Conservation (phyloP, 2,329 filamentous ascomycete genomes). For the Paecilomyces sp. region DNA sequence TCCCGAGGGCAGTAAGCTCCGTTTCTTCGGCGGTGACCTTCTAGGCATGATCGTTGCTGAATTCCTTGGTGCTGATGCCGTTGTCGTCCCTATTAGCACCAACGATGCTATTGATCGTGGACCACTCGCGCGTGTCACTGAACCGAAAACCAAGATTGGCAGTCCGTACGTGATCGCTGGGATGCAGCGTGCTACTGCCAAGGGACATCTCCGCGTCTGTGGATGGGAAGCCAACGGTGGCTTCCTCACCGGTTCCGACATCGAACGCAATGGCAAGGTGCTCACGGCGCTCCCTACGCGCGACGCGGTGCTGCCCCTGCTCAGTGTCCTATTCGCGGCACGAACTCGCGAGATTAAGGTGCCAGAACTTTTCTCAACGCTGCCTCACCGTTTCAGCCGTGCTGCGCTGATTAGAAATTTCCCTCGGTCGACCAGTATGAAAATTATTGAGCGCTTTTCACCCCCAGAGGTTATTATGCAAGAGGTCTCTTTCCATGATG, state of each 20-base stretch:
- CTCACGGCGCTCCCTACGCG: slow-evolving; percentile 24
- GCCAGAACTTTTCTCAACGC: slow-evolving; percentile 19
- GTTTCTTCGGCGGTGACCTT: slow-evolving; percentile 26
- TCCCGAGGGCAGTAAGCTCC: slow-evolving; percentile 17
- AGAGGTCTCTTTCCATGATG: slow-evolving; percentile 10
- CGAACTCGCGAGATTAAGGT: slow-evolving; percentile 15
- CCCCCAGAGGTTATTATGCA: slow-evolving; percentile 14
- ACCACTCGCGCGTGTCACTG: slow-evolving; percentile 14
- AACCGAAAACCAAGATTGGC: slow-evolving; percentile 27
- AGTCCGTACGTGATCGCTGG: slow-evolving; percentile 27
- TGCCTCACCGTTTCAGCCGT: slow-evolving; percentile 22
- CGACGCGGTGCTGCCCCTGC: slow-evolving; percentile 23
- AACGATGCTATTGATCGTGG: slow-evolving; percentile 28
- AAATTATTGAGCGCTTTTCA: slow-evolving; percentile 22
- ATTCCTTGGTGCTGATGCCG: slow-evolving; percentile 21
- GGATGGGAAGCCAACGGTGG: slow-evolving; percentile 29
- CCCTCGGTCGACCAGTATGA: slow-evolving; percentile 21
- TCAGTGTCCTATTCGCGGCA: slow-evolving; percentile 22
- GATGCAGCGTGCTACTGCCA: slow-evolving; percentile 21
- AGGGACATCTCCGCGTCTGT: slow-evolving; percentile 19
- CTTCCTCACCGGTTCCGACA: slow-evolving; percentile 24
- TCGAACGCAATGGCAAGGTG: slow-evolving; percentile 17
- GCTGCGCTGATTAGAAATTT: slow-evolving; percentile 25
- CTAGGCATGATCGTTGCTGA: slow-evolving; percentile 25
- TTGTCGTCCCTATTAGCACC: slow-evolving; percentile 25